Evolutionary conservation across 1,284 basidiomycete genomes (phyloP), one percentile per base, ranked within the genome.

Genomic region (Malassezia furfur): DNA sequence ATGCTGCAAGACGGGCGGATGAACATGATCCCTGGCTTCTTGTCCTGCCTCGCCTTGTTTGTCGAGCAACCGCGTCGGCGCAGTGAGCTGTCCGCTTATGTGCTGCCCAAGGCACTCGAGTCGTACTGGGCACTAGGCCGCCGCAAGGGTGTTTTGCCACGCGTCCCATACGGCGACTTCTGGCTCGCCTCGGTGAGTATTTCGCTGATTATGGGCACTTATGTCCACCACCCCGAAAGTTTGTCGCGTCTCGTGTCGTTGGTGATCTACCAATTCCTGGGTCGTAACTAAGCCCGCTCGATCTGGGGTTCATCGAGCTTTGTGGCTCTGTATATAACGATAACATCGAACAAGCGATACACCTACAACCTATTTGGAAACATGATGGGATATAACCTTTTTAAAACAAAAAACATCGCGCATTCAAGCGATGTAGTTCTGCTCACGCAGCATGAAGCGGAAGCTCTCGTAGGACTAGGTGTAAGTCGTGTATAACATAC

Each of bases 51-150:
- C 2, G 82, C 87, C 12, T 78, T 96, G 37, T 84, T 96, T 52
- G 81, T 93, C 4, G 93, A 98, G 70, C 89, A 90, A 69, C 85
- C 83, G 75, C 78, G 83, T 48, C 79, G 89, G 14, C 80, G 88
- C 12, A 83, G 82, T 3, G 89, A 93, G 76, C 77, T 93, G 61
- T 89, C 91, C 28, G 91, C 94, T 85, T 98, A 93, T 75, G 89
- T 90, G 3, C 77, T 96, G 37, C 91, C 91, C n/a, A 88, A 90
- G 75, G 87, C 83, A 0, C 75, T 71, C 43, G 68, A 72, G 54
- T 63, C 65, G 53, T 83, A 83, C 11, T 96, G 91, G 91, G 80
- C 84, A 1, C 82, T 85, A 64, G 83, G 85, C 14, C 76, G 87
- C 39, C 84, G 85, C 15, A 83, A 84, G 60, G 85, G 87, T 0